Evolutionary conservation across 352 stramenopile genomes (phyloP), one percentile per base, ranked within the genome.

Genomic region (Globisporangium acanthophoron): DNA sequence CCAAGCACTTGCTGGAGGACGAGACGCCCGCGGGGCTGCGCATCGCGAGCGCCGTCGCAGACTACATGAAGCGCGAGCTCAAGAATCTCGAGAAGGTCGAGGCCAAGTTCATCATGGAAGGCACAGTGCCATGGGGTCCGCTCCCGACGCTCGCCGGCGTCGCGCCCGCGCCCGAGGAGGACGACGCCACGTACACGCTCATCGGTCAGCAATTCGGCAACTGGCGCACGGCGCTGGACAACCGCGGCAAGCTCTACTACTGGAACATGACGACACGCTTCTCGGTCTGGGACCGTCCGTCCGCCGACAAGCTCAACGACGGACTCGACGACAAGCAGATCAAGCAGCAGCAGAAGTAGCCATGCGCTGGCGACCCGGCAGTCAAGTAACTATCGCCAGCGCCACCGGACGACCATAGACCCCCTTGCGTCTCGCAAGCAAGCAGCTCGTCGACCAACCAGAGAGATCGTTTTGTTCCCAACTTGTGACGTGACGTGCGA

Each of bases 201-300:
- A 90, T 94, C 55, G 85, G 85, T 48, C 81, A 93, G 69, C 71
- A 80, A 53, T 76, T 90, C 29, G 87, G 83, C 56, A 93, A 96
- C 62, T 96, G 87, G 87, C 77, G 83, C 44, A 78, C 80, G 29
- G 85, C 87, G 11, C 70, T 96, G 9, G 85, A 94, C 66, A 90
- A 92, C 66, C 82, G 84, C 29, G 87, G 87, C 33, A 90, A 90
- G 66, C 73, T 90, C 33, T 96, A 94, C 61, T 96, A 91, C 61
- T 96, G 87, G 87, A 94, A 96, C 71, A 52, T 89, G 47, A 85
- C 78, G 21, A 93, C 85, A 58, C 76, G 87, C 50, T 88, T 80
- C 62, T 93, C 84, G 0, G 76, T 90, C 2, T 95, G 85, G 85
- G 76, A 91, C 54, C 78, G 73, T 51, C 77, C 82, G 13, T 82